Evolutionary conservation across 768 basidiomycete species (phyloP).

Genomic region (Suillus plorans): DNA sequence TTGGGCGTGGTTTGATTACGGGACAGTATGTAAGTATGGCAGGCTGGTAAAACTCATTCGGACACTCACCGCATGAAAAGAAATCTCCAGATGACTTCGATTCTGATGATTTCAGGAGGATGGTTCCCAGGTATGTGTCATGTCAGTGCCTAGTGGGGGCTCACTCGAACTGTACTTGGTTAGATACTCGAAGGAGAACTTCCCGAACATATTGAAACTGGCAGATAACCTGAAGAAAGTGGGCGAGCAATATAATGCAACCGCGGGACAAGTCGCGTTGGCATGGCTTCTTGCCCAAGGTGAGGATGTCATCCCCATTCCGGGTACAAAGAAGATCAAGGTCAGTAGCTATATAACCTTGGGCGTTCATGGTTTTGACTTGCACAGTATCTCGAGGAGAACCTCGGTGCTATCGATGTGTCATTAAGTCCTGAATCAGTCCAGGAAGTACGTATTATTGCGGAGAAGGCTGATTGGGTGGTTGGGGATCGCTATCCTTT

Average conservation of each 20-base stretch:
- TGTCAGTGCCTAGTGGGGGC: constrained; percentile 28
- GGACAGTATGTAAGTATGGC: constrained; percentile 38
- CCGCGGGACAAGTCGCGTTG: constrained; percentile 39
- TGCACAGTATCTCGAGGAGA: constrained; percentile 45
- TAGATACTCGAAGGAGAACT: constrained; percentile 41
- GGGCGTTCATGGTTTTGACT: background rate
- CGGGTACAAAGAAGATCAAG: constrained; percentile 38
- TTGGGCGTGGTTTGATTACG: constrained; percentile 53
- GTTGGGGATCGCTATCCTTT: constrained; percentile 27
- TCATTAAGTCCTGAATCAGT: constrained; percentile 38
- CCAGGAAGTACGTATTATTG: constrained; percentile 34
- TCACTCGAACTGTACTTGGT: constrained; percentile 27
- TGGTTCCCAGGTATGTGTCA: constrained; percentile 25
- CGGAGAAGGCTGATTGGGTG: constrained; percentile 30
- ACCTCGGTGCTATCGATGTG: constrained; percentile 36
- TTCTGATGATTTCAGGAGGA: constrained; percentile 23
- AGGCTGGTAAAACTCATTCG: background rate
- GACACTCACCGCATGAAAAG: constrained; percentile 11
- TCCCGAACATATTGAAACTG: constrained; percentile 42
- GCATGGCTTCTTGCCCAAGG: constrained; percentile 43
- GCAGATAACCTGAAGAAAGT: constrained; percentile 32
- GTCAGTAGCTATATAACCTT: constrained; percentile 9
- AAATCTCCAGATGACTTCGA: constrained; percentile 35
- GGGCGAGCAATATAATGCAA: constrained; percentile 34
- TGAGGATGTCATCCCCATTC: constrained; percentile 39